These are phyloP conservation scores for Globisporangium heterothallicum DNA, from an alignment of 352 stramenopile genomes.

Conservation along the genomic window DNA sequence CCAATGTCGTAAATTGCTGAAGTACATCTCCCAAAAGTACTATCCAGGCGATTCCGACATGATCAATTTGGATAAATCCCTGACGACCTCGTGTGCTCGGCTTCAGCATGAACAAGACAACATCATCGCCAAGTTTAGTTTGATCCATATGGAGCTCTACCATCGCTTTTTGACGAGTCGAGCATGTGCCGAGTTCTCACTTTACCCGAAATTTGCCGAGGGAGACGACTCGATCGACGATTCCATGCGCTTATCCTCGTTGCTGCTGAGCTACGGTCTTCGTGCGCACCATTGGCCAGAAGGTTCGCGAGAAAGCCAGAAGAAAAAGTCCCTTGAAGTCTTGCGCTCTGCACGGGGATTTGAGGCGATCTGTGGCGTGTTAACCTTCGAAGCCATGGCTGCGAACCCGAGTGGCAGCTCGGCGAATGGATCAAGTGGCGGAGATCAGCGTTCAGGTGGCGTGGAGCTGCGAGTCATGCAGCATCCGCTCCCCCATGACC, in stretches of 20 bases:
- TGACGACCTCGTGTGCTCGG: slow-evolving; percentile 54
- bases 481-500: slow-evolving; percentile 46
- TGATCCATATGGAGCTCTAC: slow-evolving; percentile 85
- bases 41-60: slow-evolving; percentile 75
- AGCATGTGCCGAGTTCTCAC: slow-evolving; percentile 76
- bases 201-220: slow-evolving; percentile 57
- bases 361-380: slow-evolving; percentile 68
- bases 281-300: slow-evolving; percentile 76
- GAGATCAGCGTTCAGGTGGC: slow-evolving; percentile 9
- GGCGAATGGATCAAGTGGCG: slow-evolving; percentile 4
- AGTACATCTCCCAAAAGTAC: slow-evolving; percentile 85
- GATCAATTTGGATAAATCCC: slow-evolving; percentile 56
- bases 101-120: slow-evolving; percentile 78
- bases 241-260: slow-evolving; percentile 52
- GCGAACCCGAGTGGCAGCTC: slow-evolving; percentile 12
- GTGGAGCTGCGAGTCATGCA: slow-evolving; percentile 46
- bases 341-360: slow-evolving; percentile 58
- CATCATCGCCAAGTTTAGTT: slow-evolving; percentile 78
- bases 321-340: slow-evolving; percentile 67
- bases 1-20: slow-evolving; percentile 62
- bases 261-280: slow-evolving; percentile 79
- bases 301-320: slow-evolving; percentile 32
- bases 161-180: slow-evolving; percentile 81
- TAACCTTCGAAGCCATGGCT: slow-evolving; percentile 69
- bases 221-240: slow-evolving; percentile 71